Percentiles rank a stretch among this genome's conserved stretches.
Conservation (phyloP, 768 basidiomycete genomes). For the Leccinum aurantiacum region DNA sequence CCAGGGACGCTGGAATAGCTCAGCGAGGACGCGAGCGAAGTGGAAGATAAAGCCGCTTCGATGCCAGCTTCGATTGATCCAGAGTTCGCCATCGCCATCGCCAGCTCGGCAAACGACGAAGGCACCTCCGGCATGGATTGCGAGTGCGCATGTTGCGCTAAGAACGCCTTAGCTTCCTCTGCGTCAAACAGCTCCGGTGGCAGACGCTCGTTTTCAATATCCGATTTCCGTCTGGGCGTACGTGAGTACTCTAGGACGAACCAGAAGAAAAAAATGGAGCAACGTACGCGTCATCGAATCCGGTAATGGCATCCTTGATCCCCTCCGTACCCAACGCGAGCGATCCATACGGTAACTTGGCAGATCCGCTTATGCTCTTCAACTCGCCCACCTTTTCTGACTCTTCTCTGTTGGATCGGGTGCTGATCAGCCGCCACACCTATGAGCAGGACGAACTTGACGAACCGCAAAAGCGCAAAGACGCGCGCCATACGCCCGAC, state of each 20-base stretch:
- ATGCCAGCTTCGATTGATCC: slow-evolving; percentile 44
- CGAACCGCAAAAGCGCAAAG: slow-evolving; percentile 91
- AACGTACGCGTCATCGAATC: slow-evolving; percentile 94
- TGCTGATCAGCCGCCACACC: not conserved
- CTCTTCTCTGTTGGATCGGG: slow-evolving; percentile 68
- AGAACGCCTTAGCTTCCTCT: slow-evolving; percentile 62
- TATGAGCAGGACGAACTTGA: slow-evolving; percentile 14
- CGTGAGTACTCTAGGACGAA: not conserved
- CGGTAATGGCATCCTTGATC: slow-evolving; percentile 90
- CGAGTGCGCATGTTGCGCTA: slow-evolving; percentile 37
- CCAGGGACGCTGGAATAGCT: slow-evolving; percentile 19
- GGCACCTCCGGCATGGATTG: slow-evolving; percentile 55
- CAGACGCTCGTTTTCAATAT: slow-evolving; percentile 98
- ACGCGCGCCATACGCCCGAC: slow-evolving; percentile 96
- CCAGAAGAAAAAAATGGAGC: slow-evolving; percentile 33
- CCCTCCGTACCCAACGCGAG: slow-evolving; percentile 89
- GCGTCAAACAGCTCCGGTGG: slow-evolving; percentile 94
- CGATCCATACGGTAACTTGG: slow-evolving; percentile 76
- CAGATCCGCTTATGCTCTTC: slow-evolving; percentile 82
- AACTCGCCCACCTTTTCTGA: slow-evolving; percentile 97
- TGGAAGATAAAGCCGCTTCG: slow-evolving; percentile 26
- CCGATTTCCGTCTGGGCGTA: slow-evolving; percentile 80
- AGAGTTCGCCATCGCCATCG: slow-evolving; percentile 41
- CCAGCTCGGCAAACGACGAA: slow-evolving; percentile 36
- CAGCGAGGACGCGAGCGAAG: slow-evolving; percentile 26